Evolutionary conservation across 2,329 filamentous ascomycete genomes (phyloP).

Genomic region (Teratosphaeriaceae sp.): DNA sequence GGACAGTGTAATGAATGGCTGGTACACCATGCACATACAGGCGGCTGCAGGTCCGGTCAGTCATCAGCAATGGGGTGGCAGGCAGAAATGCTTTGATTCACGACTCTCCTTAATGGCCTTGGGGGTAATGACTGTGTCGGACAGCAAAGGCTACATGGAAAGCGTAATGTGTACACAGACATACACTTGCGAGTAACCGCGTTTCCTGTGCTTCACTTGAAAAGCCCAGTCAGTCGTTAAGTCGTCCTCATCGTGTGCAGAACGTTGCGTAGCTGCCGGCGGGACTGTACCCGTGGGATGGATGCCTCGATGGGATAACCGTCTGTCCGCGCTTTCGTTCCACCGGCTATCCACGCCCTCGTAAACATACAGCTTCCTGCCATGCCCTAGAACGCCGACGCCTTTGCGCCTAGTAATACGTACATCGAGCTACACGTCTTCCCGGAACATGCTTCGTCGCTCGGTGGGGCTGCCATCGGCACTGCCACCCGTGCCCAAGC

Average conservation of each 20-base stretch:
- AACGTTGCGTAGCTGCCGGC: too few relatives aligned
- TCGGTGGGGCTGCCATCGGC: constrained; percentile 55
- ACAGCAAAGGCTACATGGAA: too few relatives aligned
- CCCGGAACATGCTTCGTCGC: constrained; percentile 62
- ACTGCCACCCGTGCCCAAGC: constrained; percentile 25
- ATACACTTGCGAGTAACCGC: too few relatives aligned
- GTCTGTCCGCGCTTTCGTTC: too few relatives aligned
- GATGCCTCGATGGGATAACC: too few relatives aligned
- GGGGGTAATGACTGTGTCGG: constrained; percentile 2
- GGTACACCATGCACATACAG: background rate
- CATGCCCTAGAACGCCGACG: background rate
- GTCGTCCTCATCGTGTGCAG: too few relatives aligned
- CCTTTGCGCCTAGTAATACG: background rate
- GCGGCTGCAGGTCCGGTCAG: background rate
- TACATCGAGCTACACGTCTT: constrained; percentile 50
- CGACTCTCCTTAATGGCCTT: constrained; percentile 6
- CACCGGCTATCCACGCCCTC: background rate
- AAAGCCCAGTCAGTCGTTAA: too few relatives aligned
- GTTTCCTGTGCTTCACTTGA: too few relatives aligned
- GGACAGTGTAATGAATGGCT: background rate
- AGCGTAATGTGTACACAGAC: too few relatives aligned
- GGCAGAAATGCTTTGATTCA: constrained; percentile 4
- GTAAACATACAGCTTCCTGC: background rate
- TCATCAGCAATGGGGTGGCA: too few relatives aligned
- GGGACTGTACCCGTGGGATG: too few relatives aligned